Evolutionary conservation across 2,329 filamentous ascomycete species (phyloP), one percentile per base, ranked within the genome.

Genomic region (Alternaria atra): DNA sequence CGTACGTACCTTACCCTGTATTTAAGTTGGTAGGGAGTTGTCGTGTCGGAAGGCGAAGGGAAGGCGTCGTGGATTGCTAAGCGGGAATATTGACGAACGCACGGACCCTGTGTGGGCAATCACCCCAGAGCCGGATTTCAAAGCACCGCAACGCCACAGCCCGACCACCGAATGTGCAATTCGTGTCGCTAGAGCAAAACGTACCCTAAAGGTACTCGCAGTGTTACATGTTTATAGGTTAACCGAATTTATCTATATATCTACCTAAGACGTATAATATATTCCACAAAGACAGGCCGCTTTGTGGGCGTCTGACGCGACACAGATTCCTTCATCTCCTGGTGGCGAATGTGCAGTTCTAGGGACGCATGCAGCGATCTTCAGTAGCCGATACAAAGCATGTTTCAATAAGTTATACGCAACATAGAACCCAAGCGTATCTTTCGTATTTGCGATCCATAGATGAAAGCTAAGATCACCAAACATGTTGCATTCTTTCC

Each of bases 1-100:
- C 65, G 63, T 68, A 70, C 65, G 63, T 68, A 70, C 67, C 73
- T 71, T 73, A 74, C 73, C 72, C 70, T 72, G 64, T 67, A 67
- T 64, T 73, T 73, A 67, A 68, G 67, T 69, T 67, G 57, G 65
- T 52, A 70, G 67, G 64, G 69, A 65, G 57, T 62, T 64, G 56
- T 35, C 34, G 50, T 65, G 59, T 62, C 61, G 44, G 54, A 66
- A 55, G 61, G 62, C 65, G 46, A 65, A 40, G 23, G 43, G 61
- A 37, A 61, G 54, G 52, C 55, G 58, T 58, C 52, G 50, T 55
- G 57, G 66, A 64, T 70, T 73, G 55, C 40, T 58, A 71, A 68
- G 65, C 64, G 44, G 27, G 39, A 46, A 61, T 56, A 51, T 59
- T 51, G 61, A 39, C 40, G 25, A 27, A 34, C 40, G 46, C 46